These are phyloP conservation scores for Agastache rugosa DNA, from an alignment of 257 asterid species.

Conservation along the genomic window DNA sequence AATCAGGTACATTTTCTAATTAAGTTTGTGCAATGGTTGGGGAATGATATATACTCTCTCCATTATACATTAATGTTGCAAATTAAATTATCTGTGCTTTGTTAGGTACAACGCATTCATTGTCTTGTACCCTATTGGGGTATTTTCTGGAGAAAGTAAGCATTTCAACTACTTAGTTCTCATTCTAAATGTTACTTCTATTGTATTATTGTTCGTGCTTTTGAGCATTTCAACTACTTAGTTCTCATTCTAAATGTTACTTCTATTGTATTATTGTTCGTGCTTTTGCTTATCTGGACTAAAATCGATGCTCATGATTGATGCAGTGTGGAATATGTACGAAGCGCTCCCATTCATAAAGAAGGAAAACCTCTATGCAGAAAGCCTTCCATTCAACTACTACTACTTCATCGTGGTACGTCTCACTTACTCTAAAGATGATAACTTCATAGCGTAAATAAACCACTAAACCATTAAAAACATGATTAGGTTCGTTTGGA, in stretches of 20 bases:
- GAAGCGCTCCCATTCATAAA: slow-evolving; percentile 82
- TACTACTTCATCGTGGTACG: slow-evolving; percentile 63
- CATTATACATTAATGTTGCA: neutral
- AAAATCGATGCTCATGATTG: slow-evolving; percentile 7
- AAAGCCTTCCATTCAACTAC: slow-evolving; percentile 72
- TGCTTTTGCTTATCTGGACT: neutral
- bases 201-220: neutral
- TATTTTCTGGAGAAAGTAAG: slow-evolving; percentile 95
- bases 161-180: slow-evolving; percentile 17
- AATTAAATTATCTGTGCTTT: slow-evolving; percentile 27
- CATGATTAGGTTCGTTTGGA: neutral
- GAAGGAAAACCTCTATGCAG: slow-evolving; percentile 66
- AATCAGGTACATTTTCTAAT: slow-evolving; percentile 60
- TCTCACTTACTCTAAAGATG: neutral
- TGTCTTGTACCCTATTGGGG: slow-evolving; percentile 82
- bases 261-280: neutral
- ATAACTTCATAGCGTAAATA: neutral
- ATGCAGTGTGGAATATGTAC: slow-evolving; percentile 92
- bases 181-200: slow-evolving; percentile 5
- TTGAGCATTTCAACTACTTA: slow-evolving; percentile 38
- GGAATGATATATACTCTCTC: neutral
- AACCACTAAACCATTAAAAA: neutral
- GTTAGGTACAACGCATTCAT: slow-evolving; percentile 91
- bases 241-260: slow-evolving; percentile 17
- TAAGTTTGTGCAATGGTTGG: neutral